Base-by-base conservation (phyloP, 257 asterid species). In the Primulina tabacum region DNA sequence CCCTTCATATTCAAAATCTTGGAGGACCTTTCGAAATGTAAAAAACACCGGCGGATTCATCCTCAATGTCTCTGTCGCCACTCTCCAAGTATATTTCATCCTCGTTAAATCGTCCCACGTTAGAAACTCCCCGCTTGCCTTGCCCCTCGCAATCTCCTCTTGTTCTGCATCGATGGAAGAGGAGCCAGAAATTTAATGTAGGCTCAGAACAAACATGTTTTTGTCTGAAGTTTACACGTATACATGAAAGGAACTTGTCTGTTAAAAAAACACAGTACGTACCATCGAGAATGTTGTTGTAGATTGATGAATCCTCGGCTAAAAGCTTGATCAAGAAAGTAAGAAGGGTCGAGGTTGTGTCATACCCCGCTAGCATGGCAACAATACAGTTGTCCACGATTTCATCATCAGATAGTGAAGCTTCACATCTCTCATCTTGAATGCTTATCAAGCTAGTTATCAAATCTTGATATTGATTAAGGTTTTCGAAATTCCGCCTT, bases 291-390 rank as follows among this genome's bases (percentile, higher is more conserved):
- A 71, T 69, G 16, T 52, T 24, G 11, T 65, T 65, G 62, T 52
- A 61, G 56, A 76, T 58, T 24, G 68, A 58, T 37, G 73, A 60
- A 58, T 71, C 66, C 40, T 72, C 77, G 7, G 75, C 83, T 28
- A 79, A 65, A 55, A 79, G 75, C 60, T 72, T 79, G 70, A 79
- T 69, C 70, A 75, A 63, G 75, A 79, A 79, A 34, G 83, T 79
- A 14, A 79, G 68, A 11, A 79, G 78, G 57, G 73, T 21, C 1
- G 80, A 75, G 65, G 71, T 71, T 0, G 80, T 72, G 52, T 79
- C 83, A n/a, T 79, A 63, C n/a, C 80, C 80, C 17, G 72, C 80
- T 30, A 75, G 17, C 83, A 79, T 75, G 12, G 65, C 35, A 8
- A 69, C 29, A 26, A 79, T 12, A 21, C 60, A 52, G 24, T 73